Evolutionary conservation across 495 filamentous ascomycete genomes (phyloP), one percentile per base, ranked within the genome.

Genomic region (Sphaerosporella brunnea): DNA sequence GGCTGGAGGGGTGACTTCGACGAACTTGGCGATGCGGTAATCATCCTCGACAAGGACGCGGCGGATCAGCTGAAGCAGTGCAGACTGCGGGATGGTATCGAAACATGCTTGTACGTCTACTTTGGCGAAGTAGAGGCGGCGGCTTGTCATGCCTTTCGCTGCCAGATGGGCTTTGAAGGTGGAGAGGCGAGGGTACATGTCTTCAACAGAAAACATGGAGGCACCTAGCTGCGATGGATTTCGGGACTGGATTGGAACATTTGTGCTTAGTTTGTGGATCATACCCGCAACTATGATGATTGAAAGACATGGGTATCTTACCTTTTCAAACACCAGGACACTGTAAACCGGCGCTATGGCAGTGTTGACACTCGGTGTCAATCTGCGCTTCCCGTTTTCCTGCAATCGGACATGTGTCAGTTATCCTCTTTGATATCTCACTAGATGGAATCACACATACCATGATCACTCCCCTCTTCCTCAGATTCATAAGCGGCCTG

Each of bases 101-200:
- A 94, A 97, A 45, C 90, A 93, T 7, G 84, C 74, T 61, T 84
- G 70, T 23, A 95, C 84, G 61, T 97, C 90, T 11, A 93, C 66
- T 62, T 96, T 97, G 34, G 79, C 86, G 55, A 96, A 94, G 60
- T 80, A 94, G 7, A 85, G 43, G 35, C 52, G 54, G 15, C 57
- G 21, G 21, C 45, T 45, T 45, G 52, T 21, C 45, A 43, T 50
- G 37, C 37, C 59, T 36, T 43, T 51, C n/a, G 46, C 32, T 23
- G 54, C 36, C 26, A 76, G 53, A n/a, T 23, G 62, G 3, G 60
- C 40, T 52, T 79, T 77, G 64, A 93, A 94, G 1, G 52, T 50
- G 55, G 77, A 82, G 25, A 97, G 62, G 25, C 73, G 74, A n/a
- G 67, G 63, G 59, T 92, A 84, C 36, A 96, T 76, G 23, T 95